Base-by-base conservation (phyloP, 768 basidiomycete species). In the Mycena capillaripes region DNA sequence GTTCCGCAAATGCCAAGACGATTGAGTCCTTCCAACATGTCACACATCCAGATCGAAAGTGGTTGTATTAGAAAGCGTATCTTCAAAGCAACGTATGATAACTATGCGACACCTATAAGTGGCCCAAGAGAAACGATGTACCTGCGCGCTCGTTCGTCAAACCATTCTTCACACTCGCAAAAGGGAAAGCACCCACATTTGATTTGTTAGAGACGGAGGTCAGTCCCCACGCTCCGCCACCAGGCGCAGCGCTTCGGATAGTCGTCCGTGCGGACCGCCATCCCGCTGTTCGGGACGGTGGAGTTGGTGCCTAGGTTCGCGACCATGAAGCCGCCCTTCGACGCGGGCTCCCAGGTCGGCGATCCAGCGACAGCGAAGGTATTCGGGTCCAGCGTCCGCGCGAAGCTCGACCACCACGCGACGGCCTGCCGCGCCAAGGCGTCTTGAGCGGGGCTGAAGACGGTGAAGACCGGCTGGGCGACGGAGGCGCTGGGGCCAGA, bases 351-450 rank as follows among this genome's bases (percentile, higher is more conserved):
- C 75, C 75, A 76, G 21, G 19, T 74, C 36, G 75, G 73, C 19
- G 75, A 66, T 8, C 75, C 75, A 1, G 72, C 29, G 29, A 48
- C 46, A 12, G 75, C 75, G 66, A 57, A 62, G 0, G 75, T 74
- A 55, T 76, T 76, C 10, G 75, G 75, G 70, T 74, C 44, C 19
- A 76, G 52, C n/a, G 44, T 52, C 21, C 58, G 66, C 30, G 73
- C 75, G 61, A 76, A 76, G 32, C 63, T 66, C 8, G 73, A 74
- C 75, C 75, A 76, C 73, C 72, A 76, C 8, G 66, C 75, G 46
- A 76, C 73, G 34, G 73, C 73, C 50, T 74, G 69, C 9, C 46
- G 48, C 21, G 75, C 75, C 27, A 74, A 57, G 4, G 70, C 67
- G 50, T 69, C 70, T 30, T 76, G 58, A 3, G 66, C 29, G 21